These are phyloP conservation scores for Casuarina cunninghamiana DNA, from an alignment of 306 rosid species.

Conservation along the genomic window DNA sequence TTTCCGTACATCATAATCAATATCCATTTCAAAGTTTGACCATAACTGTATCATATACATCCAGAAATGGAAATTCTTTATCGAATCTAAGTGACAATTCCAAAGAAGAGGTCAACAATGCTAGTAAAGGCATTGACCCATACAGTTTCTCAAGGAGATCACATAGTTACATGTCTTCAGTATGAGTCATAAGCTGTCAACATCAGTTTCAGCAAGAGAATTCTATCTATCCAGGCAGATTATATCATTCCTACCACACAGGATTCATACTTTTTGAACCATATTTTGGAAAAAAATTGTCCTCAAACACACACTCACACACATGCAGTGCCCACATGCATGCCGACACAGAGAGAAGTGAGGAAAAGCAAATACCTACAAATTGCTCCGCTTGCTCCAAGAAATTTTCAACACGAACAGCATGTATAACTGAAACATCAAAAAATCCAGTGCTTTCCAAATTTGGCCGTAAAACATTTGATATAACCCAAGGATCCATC, in stretches of 20 bases:
- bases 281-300: background rate
- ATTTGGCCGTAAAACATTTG: conserved; percentile 81
- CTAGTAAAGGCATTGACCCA: background rate
- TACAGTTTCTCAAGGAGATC: conserved; percentile 2
- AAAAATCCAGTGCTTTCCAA: conserved; percentile 84
- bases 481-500: conserved; percentile 98
- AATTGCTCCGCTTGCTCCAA: conserved; percentile 73
- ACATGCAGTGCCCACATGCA: background rate
- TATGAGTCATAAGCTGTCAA: background rate
- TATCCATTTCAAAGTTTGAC: background rate
- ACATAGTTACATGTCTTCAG: background rate
- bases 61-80: background rate
- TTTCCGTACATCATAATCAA: background rate
- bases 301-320: background rate
- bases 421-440: conserved; percentile 75
- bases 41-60: background rate
- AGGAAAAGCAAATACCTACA: conserved; percentile 49
- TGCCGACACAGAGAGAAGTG: too few relatives aligned
- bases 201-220: background rate
- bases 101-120: background rate
- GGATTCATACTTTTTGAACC: background rate
- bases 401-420: conserved; percentile 78
- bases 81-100: background rate
- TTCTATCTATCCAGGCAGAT: background rate
- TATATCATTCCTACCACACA: background rate